These are phyloP conservation scores for Periconia digitata DNA, from an alignment of 2,329 filamentous ascomycete species.

Conservation along the genomic window DNA sequence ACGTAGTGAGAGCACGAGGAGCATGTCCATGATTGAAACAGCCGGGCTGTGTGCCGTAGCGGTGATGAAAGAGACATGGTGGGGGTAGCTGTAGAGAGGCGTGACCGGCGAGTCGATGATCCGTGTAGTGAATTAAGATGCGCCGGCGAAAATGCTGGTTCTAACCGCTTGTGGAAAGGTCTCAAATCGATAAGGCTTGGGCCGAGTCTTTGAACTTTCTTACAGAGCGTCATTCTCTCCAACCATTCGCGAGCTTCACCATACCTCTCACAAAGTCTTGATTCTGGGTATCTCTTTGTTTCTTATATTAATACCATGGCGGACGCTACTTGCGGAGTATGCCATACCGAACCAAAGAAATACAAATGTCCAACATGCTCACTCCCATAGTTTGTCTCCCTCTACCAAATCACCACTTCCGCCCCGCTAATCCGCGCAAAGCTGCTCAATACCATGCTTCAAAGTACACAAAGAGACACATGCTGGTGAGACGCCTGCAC, in stretches of 20 bases:
- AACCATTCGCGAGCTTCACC: neutral
- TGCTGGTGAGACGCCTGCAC: constrained; percentile 4
- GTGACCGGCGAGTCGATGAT: constrained; percentile 25
- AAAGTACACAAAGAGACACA: constrained; percentile 34
- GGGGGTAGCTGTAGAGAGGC: constrained; percentile 16
- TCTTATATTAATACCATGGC: constrained; percentile 26
- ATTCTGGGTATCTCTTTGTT: neutral
- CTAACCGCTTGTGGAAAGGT: constrained; percentile 1
- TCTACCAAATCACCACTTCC: neutral
- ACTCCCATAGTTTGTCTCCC: constrained; percentile 46
- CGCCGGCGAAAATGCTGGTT: constrained; percentile 13
- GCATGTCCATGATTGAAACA: constrained; percentile 40
- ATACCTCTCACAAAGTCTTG: neutral
- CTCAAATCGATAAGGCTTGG: neutral
- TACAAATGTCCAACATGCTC: constrained; percentile 55
- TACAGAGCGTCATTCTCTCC: neutral
- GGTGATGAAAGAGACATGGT: constrained; percentile 32
- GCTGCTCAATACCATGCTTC: constrained; percentile 37
- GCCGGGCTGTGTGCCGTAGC: constrained; percentile 19
- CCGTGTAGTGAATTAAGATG: constrained; percentile 28
- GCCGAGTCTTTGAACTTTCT: constrained; percentile 2
- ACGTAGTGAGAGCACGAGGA: constrained; percentile 35
- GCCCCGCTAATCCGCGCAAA: constrained; percentile 9
- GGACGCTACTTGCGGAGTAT: constrained; percentile 45
- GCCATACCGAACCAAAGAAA: constrained; percentile 47